Base-by-base conservation (phyloP, 495 filamentous ascomycete genomes). In the Cercophora sp. region DNA sequence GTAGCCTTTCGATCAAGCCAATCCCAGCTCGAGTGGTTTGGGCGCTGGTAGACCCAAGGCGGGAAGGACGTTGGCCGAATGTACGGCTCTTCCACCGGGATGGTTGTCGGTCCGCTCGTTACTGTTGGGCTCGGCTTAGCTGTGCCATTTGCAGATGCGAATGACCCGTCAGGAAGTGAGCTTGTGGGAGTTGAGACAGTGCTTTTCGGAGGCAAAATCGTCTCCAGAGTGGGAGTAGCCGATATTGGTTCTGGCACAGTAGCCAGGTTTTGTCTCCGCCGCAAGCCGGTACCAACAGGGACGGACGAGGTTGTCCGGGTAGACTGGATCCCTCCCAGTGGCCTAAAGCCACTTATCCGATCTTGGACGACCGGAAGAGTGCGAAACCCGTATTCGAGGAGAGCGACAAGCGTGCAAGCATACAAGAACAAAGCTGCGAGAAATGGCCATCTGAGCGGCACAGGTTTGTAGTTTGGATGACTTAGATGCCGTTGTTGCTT, bases 401-500 rank as follows among this genome's bases (percentile, higher is more conserved):
- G 24, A 10, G 41, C 41, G 9, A 26, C 41, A 15, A 45, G 41
- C 8, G 8, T 24, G 22, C 41, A 45, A 24, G 18, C 18, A 24
- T 26, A 25, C 2, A 45, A 11, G 22, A 25, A 26, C 4, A 45
- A 25, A 25, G 24, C 10, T 5, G 23, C 22, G n/a, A 45, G 24
- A 16, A 45, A 45, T 2, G 16, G 20, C 41, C 41, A 45, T 10
- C 41, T 23, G 8, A 45, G 24, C 20, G 41, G 10, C 8, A 26
- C 41, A 4, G 41, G 41, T 26, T 45, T 45, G 41, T 45, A 45
- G 20, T 45, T 45, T 6, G 41, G 41, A 46, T n/a, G n/a, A n/a
- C n/a, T n/a, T n/a, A n/a, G n/a, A n/a, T n/a, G n/a, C n/a, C n/a
- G n/a, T n/a, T n/a, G n/a, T n/a, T n/a, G n/a, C n/a, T n/a, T n/a